Conservation (phyloP, 208 protist species). For the Acanthamoeba culbertsoni region DNA sequence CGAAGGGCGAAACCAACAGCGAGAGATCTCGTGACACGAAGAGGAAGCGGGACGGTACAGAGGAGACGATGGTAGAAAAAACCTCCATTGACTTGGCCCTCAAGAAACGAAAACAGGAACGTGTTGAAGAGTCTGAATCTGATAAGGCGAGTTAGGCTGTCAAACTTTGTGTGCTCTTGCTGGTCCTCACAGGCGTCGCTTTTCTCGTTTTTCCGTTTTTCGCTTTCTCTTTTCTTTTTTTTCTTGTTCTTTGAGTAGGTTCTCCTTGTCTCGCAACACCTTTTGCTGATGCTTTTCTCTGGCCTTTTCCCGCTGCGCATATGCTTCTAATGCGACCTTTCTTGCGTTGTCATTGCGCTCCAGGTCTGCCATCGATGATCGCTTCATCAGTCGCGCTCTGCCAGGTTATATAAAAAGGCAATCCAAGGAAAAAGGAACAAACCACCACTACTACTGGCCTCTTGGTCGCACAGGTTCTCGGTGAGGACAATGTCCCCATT, state of each 20-base stretch:
- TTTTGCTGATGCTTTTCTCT: background rate
- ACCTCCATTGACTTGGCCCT: too few relatives aligned
- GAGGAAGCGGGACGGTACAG: background rate
- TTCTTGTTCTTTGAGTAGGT: background rate
- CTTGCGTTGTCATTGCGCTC: background rate
- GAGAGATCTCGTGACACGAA: too few relatives aligned
- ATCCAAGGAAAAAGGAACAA: background rate
- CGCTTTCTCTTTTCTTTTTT: conserved; percentile 16
- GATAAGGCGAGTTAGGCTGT: too few relatives aligned
- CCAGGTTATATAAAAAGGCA: background rate
- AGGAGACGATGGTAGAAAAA: too few relatives aligned
- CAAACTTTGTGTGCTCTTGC: background rate
- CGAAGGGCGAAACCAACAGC: too few relatives aligned
- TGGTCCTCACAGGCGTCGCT: background rate
- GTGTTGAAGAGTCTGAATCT: too few relatives aligned
- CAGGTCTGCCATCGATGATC: background rate
- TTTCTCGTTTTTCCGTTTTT: background rate
- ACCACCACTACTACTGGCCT: background rate
- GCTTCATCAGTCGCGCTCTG: too few relatives aligned
- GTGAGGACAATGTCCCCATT: background rate
- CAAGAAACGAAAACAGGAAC: too few relatives aligned
- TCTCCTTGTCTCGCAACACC: background rate
- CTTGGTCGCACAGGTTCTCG: background rate
- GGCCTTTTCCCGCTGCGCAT: background rate
- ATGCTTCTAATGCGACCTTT: background rate